These are phyloP conservation scores for Stephania yunnanensis DNA, from an alignment of 164 flowering plant genomes.

Conservation along the genomic window DNA sequence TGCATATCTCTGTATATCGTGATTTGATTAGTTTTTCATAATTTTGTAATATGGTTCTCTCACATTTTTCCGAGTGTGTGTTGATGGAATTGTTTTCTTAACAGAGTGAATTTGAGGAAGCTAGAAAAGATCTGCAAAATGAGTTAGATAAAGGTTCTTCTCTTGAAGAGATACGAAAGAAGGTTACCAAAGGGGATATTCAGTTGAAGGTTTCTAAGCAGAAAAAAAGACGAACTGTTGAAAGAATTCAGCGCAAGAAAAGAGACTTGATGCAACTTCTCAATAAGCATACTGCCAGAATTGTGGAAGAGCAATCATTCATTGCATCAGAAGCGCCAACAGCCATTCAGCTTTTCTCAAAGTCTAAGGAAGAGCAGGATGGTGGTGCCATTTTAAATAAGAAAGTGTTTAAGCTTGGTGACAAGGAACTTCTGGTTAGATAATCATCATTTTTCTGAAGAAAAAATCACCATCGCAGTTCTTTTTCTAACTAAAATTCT, in stretches of 20 bases:
- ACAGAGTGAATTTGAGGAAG: conserved; percentile 76
- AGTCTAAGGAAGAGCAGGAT: conserved; percentile 52
- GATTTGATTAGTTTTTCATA: background rate
- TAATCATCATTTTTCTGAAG: background rate
- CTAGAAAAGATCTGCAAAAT: conserved; percentile 57
- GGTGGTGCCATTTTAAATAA: conserved; percentile 43
- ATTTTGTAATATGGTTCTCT: background rate
- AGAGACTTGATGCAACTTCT: conserved; percentile 64
- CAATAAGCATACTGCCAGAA: conserved; percentile 38
- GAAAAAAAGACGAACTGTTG: conserved; percentile 31
- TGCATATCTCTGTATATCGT: background rate
- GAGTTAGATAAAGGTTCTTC: conserved; percentile 65
- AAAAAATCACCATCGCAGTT: background rate
- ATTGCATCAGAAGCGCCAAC: conserved; percentile 40
- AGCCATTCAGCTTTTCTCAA: conserved; percentile 48
- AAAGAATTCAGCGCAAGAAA: conserved; percentile 77
- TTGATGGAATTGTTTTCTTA: conserved; percentile 8
- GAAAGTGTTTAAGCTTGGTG: conserved; percentile 50
- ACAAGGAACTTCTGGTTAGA: conserved; percentile 73
- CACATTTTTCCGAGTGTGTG: conserved; percentile 2
- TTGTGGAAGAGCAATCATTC: conserved; percentile 25
- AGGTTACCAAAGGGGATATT: conserved; percentile 55
- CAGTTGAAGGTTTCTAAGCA: conserved; percentile 49
- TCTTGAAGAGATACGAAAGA: conserved; percentile 53
- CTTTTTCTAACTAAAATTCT: background rate